Evolutionary conservation across 805 yeast species (phyloP).

Genomic region (Tanozyma kutaoensis): DNA sequence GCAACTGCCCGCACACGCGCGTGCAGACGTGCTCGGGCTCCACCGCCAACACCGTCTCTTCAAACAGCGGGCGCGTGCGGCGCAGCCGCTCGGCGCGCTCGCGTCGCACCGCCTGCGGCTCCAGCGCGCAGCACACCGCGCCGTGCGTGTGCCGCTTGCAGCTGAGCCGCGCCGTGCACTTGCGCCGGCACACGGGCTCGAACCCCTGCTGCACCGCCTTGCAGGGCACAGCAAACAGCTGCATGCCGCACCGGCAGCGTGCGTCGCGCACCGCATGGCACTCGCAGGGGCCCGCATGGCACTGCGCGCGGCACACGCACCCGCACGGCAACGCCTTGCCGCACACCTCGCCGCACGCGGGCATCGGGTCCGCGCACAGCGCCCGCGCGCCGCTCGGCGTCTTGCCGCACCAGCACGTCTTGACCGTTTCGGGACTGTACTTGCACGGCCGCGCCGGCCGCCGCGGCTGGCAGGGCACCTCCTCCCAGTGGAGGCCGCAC

Average conservation of each 20-base stretch:
- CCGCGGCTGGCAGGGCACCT: constrained; percentile 36
- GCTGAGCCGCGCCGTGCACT: constrained; percentile 61
- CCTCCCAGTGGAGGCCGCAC: constrained; percentile 43
- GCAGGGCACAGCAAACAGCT: constrained; percentile 52
- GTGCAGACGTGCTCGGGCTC: constrained; percentile 71
- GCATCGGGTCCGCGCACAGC: constrained; percentile 66
- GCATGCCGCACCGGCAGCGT: constrained; percentile 52
- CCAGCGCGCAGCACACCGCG: constrained; percentile 56
- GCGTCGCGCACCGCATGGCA: constrained; percentile 42
- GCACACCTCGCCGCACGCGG: constrained; percentile 59
- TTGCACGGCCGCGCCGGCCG: constrained; percentile 32
- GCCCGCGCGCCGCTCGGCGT: constrained; percentile 29
- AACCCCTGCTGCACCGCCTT: constrained; percentile 35
- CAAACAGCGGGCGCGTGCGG: constrained; percentile 24
- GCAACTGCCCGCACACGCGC: constrained; percentile 43
- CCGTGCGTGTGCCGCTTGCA: constrained; percentile 76
- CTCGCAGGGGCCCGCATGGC: constrained; percentile 70
- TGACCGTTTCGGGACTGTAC: constrained; percentile 42
- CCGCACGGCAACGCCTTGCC: constrained; percentile 60
- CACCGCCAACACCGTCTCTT: constrained; percentile 38
- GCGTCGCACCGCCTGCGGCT: constrained; percentile 43
- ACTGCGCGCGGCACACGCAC: constrained; percentile 48
- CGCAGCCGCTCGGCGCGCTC: constrained; percentile 40
- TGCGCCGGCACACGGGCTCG: constrained; percentile 50
- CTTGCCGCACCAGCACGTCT: constrained; percentile 74